A percentile compares a stretch with the other conserved stretches of the same genome.
These are phyloP conservation scores for Aureobasidium pullulans DNA, from an alignment of 2,329 filamentous ascomycete genomes.

Conservation along the genomic window DNA sequence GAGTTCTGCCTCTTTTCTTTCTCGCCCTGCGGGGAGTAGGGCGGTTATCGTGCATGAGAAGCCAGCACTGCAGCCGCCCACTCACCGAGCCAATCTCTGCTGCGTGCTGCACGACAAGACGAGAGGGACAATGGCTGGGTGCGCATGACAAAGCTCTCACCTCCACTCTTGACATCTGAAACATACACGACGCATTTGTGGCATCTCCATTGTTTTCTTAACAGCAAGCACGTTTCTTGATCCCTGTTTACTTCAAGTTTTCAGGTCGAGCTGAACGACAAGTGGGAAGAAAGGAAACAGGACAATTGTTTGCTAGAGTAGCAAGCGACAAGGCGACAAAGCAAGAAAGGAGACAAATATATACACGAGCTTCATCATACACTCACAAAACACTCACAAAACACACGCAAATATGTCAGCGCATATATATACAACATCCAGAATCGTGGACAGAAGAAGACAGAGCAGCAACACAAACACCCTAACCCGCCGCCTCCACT, in stretches of 20 bases:
- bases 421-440: background rate
- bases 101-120: background rate
- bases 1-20: background rate
- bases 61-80: background rate
- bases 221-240: background rate
- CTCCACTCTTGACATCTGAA: background rate
- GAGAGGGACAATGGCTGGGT: background rate
- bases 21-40: background rate
- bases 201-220: background rate
- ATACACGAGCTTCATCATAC: background rate
- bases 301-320: background rate
- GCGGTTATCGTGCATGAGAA: background rate
- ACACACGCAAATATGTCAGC: background rate
- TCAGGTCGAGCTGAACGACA: background rate
- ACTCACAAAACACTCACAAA: too few relatives aligned
- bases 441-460: background rate
- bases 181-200: background rate
- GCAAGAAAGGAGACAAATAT: background rate
- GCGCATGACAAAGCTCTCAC: background rate
- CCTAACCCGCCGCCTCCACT: background rate
- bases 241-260: background rate
- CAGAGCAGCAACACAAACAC: background rate
- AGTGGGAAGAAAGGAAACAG: background rate
- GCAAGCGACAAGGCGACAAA: background rate
- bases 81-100: background rate